Conservation (phyloP, 2,329 filamentous ascomycete genomes). For the Zymoseptoria tritici region DNA sequence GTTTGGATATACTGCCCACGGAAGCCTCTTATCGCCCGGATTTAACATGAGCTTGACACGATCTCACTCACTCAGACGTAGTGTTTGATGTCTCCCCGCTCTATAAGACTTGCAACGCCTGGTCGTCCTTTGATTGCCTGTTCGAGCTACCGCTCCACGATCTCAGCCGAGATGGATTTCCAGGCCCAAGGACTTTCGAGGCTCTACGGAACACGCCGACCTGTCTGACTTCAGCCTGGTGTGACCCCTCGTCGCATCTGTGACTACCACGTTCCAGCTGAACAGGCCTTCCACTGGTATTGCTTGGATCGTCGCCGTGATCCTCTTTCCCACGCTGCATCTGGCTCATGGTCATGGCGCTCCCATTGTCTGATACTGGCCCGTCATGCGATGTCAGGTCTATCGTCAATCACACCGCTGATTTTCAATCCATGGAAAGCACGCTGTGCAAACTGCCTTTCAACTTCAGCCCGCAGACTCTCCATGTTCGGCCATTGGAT, state of each 20-base stretch:
- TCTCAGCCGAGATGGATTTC: not conserved
- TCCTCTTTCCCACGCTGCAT: too few relatives aligned
- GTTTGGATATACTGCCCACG: constrained; percentile 1
- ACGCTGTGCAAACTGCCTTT: not conserved
- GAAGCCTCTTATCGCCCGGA: not conserved
- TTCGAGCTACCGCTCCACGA: not conserved
- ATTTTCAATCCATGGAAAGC: not conserved
- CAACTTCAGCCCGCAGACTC: not conserved
- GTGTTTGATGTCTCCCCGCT: constrained; percentile 5
- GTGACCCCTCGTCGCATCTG: not conserved
- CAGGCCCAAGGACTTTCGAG: not conserved
- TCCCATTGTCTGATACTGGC: too few relatives aligned
- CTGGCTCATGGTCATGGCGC: too few relatives aligned
- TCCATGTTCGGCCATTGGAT: not conserved
- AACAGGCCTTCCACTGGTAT: too few relatives aligned
- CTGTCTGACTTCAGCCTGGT: not conserved
- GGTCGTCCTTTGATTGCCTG: not conserved
- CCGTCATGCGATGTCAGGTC: too few relatives aligned
- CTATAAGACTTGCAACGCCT: not conserved
- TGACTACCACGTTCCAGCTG: too few relatives aligned
- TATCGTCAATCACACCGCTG: too few relatives aligned
- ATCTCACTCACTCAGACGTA: constrained; percentile 1
- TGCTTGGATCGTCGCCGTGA: too few relatives aligned
- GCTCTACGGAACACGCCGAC: not conserved
- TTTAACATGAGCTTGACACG: not conserved